phyloP scores from a whole-genome alignment of 2,329 filamentous ascomycete species.

The Cladosporium colombiae region DNA sequence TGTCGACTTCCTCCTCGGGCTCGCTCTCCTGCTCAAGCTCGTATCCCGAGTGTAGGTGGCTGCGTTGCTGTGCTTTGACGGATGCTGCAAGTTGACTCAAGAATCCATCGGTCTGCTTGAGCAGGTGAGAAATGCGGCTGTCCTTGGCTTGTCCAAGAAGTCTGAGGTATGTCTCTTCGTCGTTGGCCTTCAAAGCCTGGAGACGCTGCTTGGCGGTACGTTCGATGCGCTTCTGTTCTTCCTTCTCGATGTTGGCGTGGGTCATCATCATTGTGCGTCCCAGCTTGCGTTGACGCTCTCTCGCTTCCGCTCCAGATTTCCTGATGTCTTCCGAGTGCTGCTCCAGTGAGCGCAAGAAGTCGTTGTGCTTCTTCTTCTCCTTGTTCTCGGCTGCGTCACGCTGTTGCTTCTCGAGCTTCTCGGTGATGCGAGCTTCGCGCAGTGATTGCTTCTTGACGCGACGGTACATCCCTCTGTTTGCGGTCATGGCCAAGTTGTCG shows the following conservation, averaged over 20 bases:
- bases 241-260: slow-evolving; percentile 96
- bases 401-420: slow-evolving; percentile 99
- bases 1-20: slow-evolving; percentile 69
- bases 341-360: slow-evolving; percentile 85
- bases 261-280: slow-evolving; percentile 85
- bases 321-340: slow-evolving; percentile 78
- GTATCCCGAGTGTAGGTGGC: slow-evolving; percentile 70
- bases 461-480: slow-evolving; percentile 86
- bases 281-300: slow-evolving; percentile 77
- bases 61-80: slow-evolving; percentile 90
- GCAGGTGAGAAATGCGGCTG: slow-evolving; percentile 95
- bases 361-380: slow-evolving; percentile 95
- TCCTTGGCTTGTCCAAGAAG: slow-evolving; percentile 98
- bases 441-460: slow-evolving; percentile 97
- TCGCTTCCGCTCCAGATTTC: slow-evolving; percentile 66
- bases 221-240: slow-evolving; percentile 98
- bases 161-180: slow-evolving; percentile 98
- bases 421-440: slow-evolving; percentile 91
- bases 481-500: slow-evolving; percentile 95
- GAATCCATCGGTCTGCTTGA: slow-evolving; percentile 97
- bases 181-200: slow-evolving; percentile 96
- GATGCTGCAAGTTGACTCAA: slow-evolving; percentile 92
- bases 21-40: slow-evolving; percentile 69
- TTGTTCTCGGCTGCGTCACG: slow-evolving; percentile 92
- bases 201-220: slow-evolving; percentile 99